Percentiles rank a stretch among this genome's conserved stretches.
phyloP scores from a whole-genome alignment of 1,284 basidiomycete genomes.

The Pseudozyma tsukubaensis region DNA sequence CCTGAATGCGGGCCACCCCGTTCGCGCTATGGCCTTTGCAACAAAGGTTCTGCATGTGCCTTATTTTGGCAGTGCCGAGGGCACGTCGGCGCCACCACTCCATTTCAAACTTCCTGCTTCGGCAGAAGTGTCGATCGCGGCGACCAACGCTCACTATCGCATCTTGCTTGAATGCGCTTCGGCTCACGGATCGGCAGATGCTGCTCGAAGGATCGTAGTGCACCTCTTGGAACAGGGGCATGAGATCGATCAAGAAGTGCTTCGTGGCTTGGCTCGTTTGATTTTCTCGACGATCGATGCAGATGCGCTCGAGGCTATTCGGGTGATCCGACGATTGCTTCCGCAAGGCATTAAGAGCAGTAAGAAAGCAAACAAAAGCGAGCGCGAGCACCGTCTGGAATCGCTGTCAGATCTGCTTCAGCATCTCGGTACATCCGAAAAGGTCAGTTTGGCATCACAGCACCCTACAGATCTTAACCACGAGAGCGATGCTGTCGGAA shows the following conservation, averaged over 20 bases:
- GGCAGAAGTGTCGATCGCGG: not conserved
- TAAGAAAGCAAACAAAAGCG: not conserved
- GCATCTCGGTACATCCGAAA: slow-evolving; percentile 21
- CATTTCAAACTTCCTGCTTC: slow-evolving; percentile 6
- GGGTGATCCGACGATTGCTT: slow-evolving; percentile 11
- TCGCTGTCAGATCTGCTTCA: slow-evolving; percentile 17
- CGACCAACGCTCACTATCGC: slow-evolving; percentile 31
- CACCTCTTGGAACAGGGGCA: slow-evolving; percentile 22
- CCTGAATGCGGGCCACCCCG: slow-evolving; percentile 17
- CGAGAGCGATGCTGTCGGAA: not conserved
- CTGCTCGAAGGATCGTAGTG: slow-evolving; percentile 27
- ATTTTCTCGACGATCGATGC: slow-evolving; percentile 40
- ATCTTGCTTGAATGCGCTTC: slow-evolving; percentile 39
- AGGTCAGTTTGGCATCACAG: slow-evolving; percentile 17
- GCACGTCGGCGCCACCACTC: slow-evolving; percentile 6
- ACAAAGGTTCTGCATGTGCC: slow-evolving; percentile 22
- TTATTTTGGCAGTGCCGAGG: slow-evolving; percentile 18
- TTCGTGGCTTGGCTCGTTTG: slow-evolving; percentile 23
- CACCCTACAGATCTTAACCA: slow-evolving; percentile 12
- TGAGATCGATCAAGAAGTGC: slow-evolving; percentile 20
- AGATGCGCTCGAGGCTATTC: slow-evolving; percentile 34
- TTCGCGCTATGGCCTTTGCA: slow-evolving; percentile 39
- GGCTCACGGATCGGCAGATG: slow-evolving; percentile 14
- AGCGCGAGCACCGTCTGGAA: slow-evolving; percentile 16
- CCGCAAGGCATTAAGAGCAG: not conserved